Base-by-base conservation (phyloP, 2,329 filamentous ascomycete species). In the Clonostachys rosea region DNA sequence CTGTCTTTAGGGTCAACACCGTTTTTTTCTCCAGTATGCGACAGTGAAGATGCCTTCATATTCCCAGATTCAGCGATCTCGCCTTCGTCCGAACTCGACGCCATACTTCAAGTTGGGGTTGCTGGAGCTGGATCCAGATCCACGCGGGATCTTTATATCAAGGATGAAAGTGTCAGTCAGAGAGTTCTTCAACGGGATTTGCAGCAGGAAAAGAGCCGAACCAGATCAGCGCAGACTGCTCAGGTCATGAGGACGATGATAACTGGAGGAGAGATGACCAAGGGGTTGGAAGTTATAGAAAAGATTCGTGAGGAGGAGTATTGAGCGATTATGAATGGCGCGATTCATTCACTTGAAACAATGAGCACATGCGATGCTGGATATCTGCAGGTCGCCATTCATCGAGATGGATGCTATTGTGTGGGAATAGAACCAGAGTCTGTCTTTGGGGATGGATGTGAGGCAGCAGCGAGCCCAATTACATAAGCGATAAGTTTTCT, bases 1-100 rank as follows among this genome's bases (percentile, higher is more conserved):
- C 90, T 95, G 87, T 87, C 81, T 79, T 78, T 83, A 82, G 86
- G 87, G 89, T 95, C 88, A 95, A 95, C 85, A 81, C 79, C 84
- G 81, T 75, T 84, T 86, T 83, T 79, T 80, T 84, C 82, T 78
- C 80, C 72, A 35, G 37, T 24, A 69, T 78, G 79, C 78, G 79
- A 76, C 78, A 84, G 82, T 84, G 86, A 86, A 89, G 87, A 88
- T 94, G 89, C 89, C 89, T 94, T 94, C 68, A 70, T 71, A 60
- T 74, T 64, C 63, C 66, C 65, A 76, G 76, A 78, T 70, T 78
- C 77, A 71, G 86, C 72, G 69, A 92, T 90, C 76, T 95, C 90
- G 72, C 90, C 89, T 71, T 95, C 89, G 69, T 89, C 89, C 62
- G 87, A 89, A 71, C 85, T 89, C 58, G 71, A 72, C 57, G 65